Evolutionary conservation across 164 flowering plant species (phyloP).

Genomic region (Houttuynia cordata): DNA sequence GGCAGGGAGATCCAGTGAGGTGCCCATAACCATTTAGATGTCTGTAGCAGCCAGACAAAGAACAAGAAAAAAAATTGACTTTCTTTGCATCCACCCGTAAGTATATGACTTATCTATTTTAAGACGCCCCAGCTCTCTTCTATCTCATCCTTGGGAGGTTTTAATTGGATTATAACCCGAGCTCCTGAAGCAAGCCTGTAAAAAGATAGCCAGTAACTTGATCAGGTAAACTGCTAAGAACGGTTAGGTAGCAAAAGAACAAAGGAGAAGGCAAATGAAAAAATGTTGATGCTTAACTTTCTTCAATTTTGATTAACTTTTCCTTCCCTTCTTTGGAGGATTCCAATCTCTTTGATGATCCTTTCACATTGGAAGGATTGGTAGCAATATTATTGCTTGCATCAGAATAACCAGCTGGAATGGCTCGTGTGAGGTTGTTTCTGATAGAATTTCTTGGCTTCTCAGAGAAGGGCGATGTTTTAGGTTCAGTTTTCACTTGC

Average conservation of each 20-base stretch:
- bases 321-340: slow-evolving; percentile 49
- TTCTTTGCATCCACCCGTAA: not conserved
- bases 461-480: slow-evolving; percentile 72
- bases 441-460: slow-evolving; percentile 57
- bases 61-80: not conserved
- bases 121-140: slow-evolving; percentile 9
- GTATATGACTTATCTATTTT: not conserved
- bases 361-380: slow-evolving; percentile 28
- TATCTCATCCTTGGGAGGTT: slow-evolving; percentile 18
- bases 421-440: not conserved
- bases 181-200: slow-evolving; percentile 99
- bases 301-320: slow-evolving; percentile 66
- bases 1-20: not conserved
- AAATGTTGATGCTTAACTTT: slow-evolving; percentile 52
- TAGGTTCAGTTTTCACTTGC: slow-evolving; percentile 43
- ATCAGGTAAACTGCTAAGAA: not conserved
- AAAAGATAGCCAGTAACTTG: not conserved
- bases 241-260: not conserved
- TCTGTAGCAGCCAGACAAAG: not conserved
- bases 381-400: slow-evolving; percentile 36
- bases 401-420: not conserved
- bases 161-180: slow-evolving; percentile 86
- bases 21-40: not conserved
- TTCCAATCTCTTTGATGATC: slow-evolving; percentile 33
- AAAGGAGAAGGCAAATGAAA: not conserved